Conservation (phyloP, 2,329 filamentous ascomycete species). For the Penicillium sp. region DNA sequence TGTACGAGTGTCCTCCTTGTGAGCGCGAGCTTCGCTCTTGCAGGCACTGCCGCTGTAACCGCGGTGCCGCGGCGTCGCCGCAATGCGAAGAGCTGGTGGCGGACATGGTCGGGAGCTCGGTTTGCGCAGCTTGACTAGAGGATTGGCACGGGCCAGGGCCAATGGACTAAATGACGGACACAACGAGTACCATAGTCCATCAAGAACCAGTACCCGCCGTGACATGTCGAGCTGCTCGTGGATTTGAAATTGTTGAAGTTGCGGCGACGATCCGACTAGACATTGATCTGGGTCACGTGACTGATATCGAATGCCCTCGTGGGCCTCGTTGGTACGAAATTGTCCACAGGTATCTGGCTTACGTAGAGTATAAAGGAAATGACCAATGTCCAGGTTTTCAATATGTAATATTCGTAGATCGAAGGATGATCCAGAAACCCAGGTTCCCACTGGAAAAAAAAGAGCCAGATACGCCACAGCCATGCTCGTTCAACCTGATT, state of each 20-base stretch:
- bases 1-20: neutral
- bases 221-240: conserved; percentile 38
- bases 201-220: conserved; percentile 36
- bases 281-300: neutral
- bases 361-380: neutral
- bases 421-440: conserved; percentile 28
- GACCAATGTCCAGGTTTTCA: conserved; percentile 11
- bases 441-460: conserved; percentile 38
- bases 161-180: conserved; percentile 41
- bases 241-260: neutral
- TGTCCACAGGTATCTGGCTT: neutral
- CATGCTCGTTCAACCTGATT: conserved; percentile 41
- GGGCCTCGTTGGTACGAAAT: neutral
- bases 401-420: conserved; percentile 23
- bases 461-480: conserved; percentile 46
- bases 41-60: conserved; percentile 23
- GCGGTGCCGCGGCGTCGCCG: conserved; percentile 23
- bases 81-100: conserved; percentile 11
- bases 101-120: conserved; percentile 10
- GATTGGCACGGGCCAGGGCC: conserved; percentile 22
- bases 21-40: neutral
- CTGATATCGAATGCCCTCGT: neutral
- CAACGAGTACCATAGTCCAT: conserved; percentile 48
- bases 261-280: neutral
- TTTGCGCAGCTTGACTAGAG: conserved; percentile 16